Base-by-base conservation (phyloP, 306 rosid genomes). In the Cajanus cajan region DNA sequence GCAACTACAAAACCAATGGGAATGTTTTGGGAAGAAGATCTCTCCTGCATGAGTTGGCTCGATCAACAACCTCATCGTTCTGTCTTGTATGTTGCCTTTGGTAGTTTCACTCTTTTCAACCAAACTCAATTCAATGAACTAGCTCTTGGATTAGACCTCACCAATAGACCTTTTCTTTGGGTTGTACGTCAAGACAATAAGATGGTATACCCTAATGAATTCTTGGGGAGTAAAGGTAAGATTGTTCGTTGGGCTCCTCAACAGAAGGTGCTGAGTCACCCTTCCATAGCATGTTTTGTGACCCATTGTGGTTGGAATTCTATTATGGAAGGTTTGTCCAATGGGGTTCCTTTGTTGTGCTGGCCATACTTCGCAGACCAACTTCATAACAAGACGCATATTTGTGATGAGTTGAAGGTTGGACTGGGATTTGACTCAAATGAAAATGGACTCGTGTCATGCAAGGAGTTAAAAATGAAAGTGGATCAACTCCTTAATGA, bases 261-360 rank as follows among this genome's bases (percentile, higher is more conserved):
- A 44, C 81, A 70, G 31, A 83, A 78, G 62, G 88, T 72, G 4
- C 51, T 87, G 19, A 45, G 37, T 1, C 91, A 87, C 71, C 85
- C 84, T 44, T 57, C 87, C 22, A 34, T 84, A 7, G 87, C 86
- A 41, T 82, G 86, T 43, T 86, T 90, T 31, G 4, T 88, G 8
- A 86, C 83, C 72, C 89, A 88, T 45, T 90, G 90, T 47, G 90
- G 90, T 59, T 89, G 88, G 90, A 89, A 86, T 41, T 89, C 90
- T 11, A 65, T 67, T 3, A 28, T 83, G 21, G 88, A 89, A 44
- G 88, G 91, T 31, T 77, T 90, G 31, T 59, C 74, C 36, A 80
- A 58, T 74, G 92, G 88, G 47, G 74, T 82, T 0, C 87, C 90
- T 11, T 86, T 88, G 37, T 39, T 88, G 71, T 88, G 89, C 37